Base-by-base conservation (phyloP, 2,329 filamentous ascomycete species). In the Incumbomyces delicatus region DNA sequence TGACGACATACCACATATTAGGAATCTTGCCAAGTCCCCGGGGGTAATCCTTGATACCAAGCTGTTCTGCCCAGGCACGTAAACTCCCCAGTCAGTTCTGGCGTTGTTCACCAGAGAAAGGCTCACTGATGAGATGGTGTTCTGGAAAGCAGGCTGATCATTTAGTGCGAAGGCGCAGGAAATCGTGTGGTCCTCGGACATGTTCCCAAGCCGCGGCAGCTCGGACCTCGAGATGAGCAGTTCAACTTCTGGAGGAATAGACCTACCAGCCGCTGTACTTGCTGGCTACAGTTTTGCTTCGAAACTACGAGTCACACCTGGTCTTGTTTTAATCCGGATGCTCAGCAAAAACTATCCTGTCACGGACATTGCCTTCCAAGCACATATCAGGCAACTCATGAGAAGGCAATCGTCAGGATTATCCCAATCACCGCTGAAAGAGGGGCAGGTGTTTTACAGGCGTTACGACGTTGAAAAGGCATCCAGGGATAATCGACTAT, bases 161-260 rank as follows among this genome's bases (percentile, higher is more conserved):
- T 47, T 35, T 45, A 56, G 50, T 3, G 36, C 38, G 20, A 52
- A 57, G 38, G 55, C 55, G 6, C 53, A 57, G 33, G 49, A 45
- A 14, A 31, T 56, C 33, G 47, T 45, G 20, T 57, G 48, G 46
- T 57, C 49, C 41, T 52, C 53, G 20, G 41, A 44, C 8, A 48
- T 46, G 12, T 38, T 46, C 16, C 55, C 55, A 1, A 12, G 56
- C 12, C 34, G 56, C 14, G 49, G 46, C 10, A 48, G 56, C 1
- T 50, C 45, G 38, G 55, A 57, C 35, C 52, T 53, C 10, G 31
- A 53, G 3, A 35, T 48, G 12, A 8, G 22, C 22, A 27, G 8
- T 27, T 27, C 22, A 27, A 27, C 22, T 8, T n/a, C n/a, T n/a
- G n/a, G n/a, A n/a, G 22, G 8, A 8, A 27, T 27, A 27, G 22